Evolutionary conservation across 352 stramenopile genomes (phyloP).

Genomic region (Globisporangium nodosum): DNA sequence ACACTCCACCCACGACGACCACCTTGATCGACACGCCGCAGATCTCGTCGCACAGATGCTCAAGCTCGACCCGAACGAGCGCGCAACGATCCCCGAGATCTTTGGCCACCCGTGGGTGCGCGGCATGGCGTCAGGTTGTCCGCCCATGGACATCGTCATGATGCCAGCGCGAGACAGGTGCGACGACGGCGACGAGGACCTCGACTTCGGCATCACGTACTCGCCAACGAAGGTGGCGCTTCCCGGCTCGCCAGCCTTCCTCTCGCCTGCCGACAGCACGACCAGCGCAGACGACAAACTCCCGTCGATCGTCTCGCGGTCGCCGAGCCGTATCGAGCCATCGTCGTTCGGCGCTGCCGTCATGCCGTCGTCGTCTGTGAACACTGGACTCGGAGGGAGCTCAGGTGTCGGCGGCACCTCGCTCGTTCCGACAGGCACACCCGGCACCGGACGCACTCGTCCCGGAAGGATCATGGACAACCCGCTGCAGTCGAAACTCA

Average conservation of each 20-base stretch:
- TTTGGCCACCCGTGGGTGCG: conserved; percentile 83
- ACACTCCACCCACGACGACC: background rate
- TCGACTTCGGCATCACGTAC: conserved; percentile 47
- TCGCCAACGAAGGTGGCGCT: conserved; percentile 23
- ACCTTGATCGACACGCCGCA: conserved; percentile 5
- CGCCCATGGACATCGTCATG: conserved; percentile 19
- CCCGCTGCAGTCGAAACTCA: conserved; percentile 31
- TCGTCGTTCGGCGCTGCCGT: conserved; percentile 6
- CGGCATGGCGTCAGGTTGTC: conserved; percentile 27
- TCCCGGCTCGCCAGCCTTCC: conserved; percentile 17
- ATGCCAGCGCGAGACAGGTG: conserved; percentile 13
- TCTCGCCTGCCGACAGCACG: conserved; percentile 12
- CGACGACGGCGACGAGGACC: conserved; percentile 38
- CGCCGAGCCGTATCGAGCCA: conserved; percentile 32
- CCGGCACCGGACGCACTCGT: conserved; percentile 24
- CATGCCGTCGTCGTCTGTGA: background rate
- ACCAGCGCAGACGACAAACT: conserved; percentile 39
- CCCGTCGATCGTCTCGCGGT: conserved; percentile 45
- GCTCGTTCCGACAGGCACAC: conserved; percentile 21
- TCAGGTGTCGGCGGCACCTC: conserved; percentile 3
- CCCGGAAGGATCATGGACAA: conserved; percentile 48
- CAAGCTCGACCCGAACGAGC: conserved; percentile 72
- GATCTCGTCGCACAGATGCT: conserved; percentile 80
- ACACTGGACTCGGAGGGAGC: background rate
- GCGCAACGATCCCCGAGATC: conserved; percentile 80